These are phyloP conservation scores for Daldinia decipiens DNA, from an alignment of 495 filamentous ascomycete species.

Conservation along the genomic window DNA sequence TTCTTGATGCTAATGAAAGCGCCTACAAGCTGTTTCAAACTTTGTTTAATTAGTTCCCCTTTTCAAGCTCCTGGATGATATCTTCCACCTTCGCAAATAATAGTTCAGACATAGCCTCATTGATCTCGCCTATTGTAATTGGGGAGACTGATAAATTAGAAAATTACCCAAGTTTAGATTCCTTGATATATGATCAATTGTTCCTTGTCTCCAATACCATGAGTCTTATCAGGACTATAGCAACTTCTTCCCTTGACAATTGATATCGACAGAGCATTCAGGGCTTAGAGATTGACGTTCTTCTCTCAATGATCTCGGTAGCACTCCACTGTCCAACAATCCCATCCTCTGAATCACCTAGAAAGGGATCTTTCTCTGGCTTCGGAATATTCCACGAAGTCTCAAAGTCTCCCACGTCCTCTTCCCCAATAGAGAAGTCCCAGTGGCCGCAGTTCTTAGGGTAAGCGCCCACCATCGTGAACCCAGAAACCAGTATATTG, in stretches of 20 bases:
- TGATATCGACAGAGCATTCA: neutral
- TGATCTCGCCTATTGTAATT: too few species aligned
- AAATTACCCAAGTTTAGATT: too few species aligned
- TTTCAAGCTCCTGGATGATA: too few species aligned
- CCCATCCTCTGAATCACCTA: neutral
- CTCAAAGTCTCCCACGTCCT: neutral
- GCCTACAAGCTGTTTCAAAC: too few species aligned
- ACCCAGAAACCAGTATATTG: neutral
- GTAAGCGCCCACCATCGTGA: neutral
- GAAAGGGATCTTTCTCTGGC: neutral
- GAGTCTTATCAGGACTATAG: too few species aligned
- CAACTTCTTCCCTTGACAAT: neutral
- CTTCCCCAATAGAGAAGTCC: constrained; percentile 1
- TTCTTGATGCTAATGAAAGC: too few species aligned
- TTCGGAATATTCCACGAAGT: neutral
- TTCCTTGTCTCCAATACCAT: too few species aligned
- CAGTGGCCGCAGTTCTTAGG: neutral
- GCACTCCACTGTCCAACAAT: neutral
- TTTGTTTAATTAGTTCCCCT: too few species aligned
- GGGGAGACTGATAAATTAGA: too few species aligned
- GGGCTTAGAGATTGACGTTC: neutral
- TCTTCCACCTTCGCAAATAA: too few species aligned
- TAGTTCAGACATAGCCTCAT: too few species aligned
- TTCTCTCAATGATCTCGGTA: neutral
- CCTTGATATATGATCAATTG: too few species aligned